These are phyloP conservation scores for Trichosporon ovoides DNA, from an alignment of 1,284 basidiomycete genomes.

Conservation along the genomic window DNA sequence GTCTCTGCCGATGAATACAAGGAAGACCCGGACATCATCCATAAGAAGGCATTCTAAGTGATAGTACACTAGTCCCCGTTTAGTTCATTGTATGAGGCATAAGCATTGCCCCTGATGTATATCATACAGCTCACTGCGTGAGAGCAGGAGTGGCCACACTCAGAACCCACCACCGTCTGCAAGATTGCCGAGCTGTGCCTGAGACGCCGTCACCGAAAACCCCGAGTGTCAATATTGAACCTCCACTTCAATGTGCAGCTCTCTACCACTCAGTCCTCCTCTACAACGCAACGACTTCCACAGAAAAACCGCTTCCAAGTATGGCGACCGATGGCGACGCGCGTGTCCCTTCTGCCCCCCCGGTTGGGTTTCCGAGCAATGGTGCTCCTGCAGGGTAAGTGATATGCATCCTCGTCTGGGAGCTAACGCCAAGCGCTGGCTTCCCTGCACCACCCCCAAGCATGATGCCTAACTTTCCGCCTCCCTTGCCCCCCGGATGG, in stretches of 20 bases:
- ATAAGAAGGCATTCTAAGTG: constrained; percentile 51
- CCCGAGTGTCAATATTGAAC: background rate
- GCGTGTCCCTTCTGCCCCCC: constrained; percentile 29
- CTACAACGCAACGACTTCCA: background rate
- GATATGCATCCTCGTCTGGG: constrained; percentile 8
- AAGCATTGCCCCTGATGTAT: background rate
- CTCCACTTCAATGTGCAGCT: background rate
- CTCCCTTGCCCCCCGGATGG: constrained; percentile 65
- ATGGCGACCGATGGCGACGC: constrained; percentile 6
- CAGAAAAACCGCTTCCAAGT: background rate
- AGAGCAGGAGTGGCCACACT: background rate
- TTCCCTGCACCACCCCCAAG: constrained; percentile 19
- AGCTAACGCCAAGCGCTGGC: constrained; percentile 10
- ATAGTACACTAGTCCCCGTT: background rate
- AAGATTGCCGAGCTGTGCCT: too few species aligned
- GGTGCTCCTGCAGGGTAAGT: constrained; percentile 6
- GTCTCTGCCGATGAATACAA: constrained; percentile 98
- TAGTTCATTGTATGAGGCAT: constrained; percentile 6
- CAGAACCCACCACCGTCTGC: too few species aligned
- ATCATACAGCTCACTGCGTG: background rate
- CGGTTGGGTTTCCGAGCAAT: constrained; percentile 21
- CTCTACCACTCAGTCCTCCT: background rate
- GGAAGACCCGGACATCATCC: constrained; percentile 97
- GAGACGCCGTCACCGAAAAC: background rate
- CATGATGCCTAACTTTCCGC: constrained; percentile 44